Base-by-base conservation (phyloP, 2,329 filamentous ascomycete species). In the Venturia carpophila region DNA sequence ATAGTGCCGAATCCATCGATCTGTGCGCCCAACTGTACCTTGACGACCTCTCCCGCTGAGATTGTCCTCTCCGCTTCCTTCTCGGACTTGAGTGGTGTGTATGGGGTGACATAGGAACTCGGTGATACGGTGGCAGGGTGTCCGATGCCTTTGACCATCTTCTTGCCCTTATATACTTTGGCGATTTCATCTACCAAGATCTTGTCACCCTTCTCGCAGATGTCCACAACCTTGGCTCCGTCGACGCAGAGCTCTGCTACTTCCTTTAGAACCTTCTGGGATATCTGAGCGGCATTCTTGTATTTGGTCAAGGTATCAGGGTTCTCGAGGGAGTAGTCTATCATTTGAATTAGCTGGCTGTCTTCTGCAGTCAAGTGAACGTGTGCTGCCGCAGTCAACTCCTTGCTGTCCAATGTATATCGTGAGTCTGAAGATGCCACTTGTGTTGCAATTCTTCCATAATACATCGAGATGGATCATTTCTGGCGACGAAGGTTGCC, bases 161-260 rank as follows among this genome's bases (percentile, higher is more conserved):
- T 97, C 84, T 97, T 97, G 79, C 92, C 93, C 77, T 96, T 92
- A 85, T 94, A 99, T 73, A 99, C 93, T 83, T 97, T 97, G 75
- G 85, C 79, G 65, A 96, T 84, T 79, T 97, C 94, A 74, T 96
- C 93, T 69, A 94, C 92, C 69, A 99, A 84, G 68, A 99, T 84
- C 83, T 92, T 89, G 81, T 99, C 94, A 71, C 94, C 94, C 82
- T 92, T 87, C 82, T 96, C 88, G 82, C 94, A 99, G 78, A 99
- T 85, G 72, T 91, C 87, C 72, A 63, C 84, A 73, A 97, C 91
- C 84, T 96, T 97, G 78, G 88, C 90, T 71, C 91, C 93, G 69
- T 93, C 89, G 19, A 58, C 52, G 21, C 60, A 45, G 21, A 61
- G n/a, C 60, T 61, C 63, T 63, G 37, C 70, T 70, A 99, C 93